Percentiles rank a stretch among this genome's conserved stretches.
These are phyloP conservation scores for Spathaspora arborariae DNA, from an alignment of 805 yeast genomes.

Conservation along the genomic window DNA sequence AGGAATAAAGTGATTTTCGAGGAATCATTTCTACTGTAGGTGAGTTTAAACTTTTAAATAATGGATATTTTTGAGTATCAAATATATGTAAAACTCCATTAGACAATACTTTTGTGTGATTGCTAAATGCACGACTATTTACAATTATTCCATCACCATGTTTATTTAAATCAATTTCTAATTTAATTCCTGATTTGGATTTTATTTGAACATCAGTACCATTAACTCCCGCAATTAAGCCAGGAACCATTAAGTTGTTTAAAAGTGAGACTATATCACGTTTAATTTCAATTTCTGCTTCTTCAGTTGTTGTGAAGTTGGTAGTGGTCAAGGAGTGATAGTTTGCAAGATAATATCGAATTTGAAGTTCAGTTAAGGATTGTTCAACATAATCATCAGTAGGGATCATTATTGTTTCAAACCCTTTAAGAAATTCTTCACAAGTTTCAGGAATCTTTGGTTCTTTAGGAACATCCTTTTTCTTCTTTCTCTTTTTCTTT, in stretches of 20 bases:
- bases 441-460: slow-evolving; percentile 20
- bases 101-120: slow-evolving; percentile 18
- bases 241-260: slow-evolving; percentile 21
- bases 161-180: slow-evolving; percentile 1
- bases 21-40: slow-evolving; percentile 26
- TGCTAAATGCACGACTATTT: slow-evolving; percentile 16
- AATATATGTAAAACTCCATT: slow-evolving; percentile 36
- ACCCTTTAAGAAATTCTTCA: slow-evolving; percentile 20
- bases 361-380: slow-evolving; percentile 25
- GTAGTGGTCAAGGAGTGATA: slow-evolving; percentile 14
- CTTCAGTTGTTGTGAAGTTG: slow-evolving; percentile 22
- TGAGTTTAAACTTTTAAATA: slow-evolving; percentile 19
- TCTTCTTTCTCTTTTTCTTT: slow-evolving; percentile 9
- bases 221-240: slow-evolving; percentile 26
- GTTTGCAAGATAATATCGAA: slow-evolving; percentile 25
- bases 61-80: slow-evolving; percentile 12
- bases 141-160: slow-evolving; percentile 13
- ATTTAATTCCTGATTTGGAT: slow-evolving; percentile 3
- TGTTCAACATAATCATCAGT: slow-evolving; percentile 23
- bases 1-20: slow-evolving; percentile 32
- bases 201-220: slow-evolving; percentile 17
- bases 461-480: slow-evolving; percentile 3
- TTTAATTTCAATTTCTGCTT: slow-evolving; percentile 28
- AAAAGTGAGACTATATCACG: slow-evolving; percentile 25
- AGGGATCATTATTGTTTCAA: slow-evolving; percentile 32